Base-by-base conservation (phyloP, 768 basidiomycete species). In the Pisolithus tinctorius region DNA sequence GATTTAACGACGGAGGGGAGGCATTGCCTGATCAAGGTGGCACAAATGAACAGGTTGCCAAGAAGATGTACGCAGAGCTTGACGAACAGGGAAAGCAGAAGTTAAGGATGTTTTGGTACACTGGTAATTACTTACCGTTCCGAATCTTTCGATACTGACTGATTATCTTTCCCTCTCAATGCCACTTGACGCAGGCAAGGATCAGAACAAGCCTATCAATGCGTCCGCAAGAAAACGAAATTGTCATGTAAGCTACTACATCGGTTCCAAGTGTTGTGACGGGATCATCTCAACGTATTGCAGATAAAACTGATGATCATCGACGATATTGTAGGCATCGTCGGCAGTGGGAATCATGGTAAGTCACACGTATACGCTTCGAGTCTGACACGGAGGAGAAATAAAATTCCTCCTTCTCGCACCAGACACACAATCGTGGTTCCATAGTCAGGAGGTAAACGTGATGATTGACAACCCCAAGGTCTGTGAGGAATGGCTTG, bases 271-370 rank as follows among this genome's bases (percentile, higher is more conserved):
- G 44, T 36, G n/a, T 45, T 34, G 26, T 29, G 34, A 48, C 14
- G 29, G 48, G 17, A 14, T 16, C 7, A 29, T 8, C 13, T 10
- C 26, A 29, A 4, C 44, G 45, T 13, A 53, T 27, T 51, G 14
- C 41, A 58, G 75, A 76, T 85, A 60, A 84, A 86, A 63, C 72
- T 86, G 60, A 83, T 84, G 69, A 71, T 77, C 34, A 75, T 85
- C 53, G 86, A 87, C 60, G 79, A 79, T 58, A 69, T 74, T 55
- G 76, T 86, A 42, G 79, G 76, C 13, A 86, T 88, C 53, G 71
- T 75, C 17, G 86, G 85, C 8, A 87, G 82, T 56, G 84, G 85
- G 25, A 86, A 86, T 63, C 83, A 85, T 61, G 79, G 76, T 74
- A 50, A 48, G 64, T 57, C 30, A 34, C 23, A 11, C 44, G 14